Conservation (phyloP, 305 asterid genomes). For the Euphrasia arctica region DNA sequence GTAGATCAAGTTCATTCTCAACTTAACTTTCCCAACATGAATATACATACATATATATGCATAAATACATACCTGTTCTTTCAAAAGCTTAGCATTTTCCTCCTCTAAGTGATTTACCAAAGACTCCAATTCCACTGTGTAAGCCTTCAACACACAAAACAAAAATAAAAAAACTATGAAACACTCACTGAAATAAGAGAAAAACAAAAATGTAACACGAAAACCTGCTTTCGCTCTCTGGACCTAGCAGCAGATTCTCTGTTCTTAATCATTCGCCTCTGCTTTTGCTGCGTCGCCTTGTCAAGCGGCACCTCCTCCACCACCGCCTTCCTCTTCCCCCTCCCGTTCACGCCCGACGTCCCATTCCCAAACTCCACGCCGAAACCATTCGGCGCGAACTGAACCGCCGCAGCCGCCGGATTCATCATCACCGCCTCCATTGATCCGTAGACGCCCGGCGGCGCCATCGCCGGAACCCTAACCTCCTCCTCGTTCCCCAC, state of each 20-base stretch:
- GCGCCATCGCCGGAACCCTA: slow-evolving; percentile 47
- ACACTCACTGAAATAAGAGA: background rate
- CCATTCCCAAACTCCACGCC: slow-evolving; percentile 39
- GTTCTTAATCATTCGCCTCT: slow-evolving; percentile 93
- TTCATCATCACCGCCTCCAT: slow-evolving; percentile 43
- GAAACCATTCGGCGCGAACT: slow-evolving; percentile 37
- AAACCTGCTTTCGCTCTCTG: slow-evolving; percentile 92
- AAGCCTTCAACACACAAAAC: slow-evolving; percentile 46
- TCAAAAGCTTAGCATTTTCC: slow-evolving; percentile 73
- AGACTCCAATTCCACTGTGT: slow-evolving; percentile 89
- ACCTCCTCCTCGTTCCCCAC: slow-evolving; percentile 86
- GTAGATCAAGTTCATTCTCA: slow-evolving; percentile 7
- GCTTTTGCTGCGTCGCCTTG: slow-evolving; percentile 96
- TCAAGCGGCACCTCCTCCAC: slow-evolving; percentile 77
- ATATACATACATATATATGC: background rate
- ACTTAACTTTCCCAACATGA: slow-evolving; percentile 7
- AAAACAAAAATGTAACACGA: background rate
- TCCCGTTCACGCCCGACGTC: slow-evolving; percentile 38
- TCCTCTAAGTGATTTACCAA: slow-evolving; percentile 77
- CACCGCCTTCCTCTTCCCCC: slow-evolving; percentile 72
- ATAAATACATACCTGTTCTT: slow-evolving; percentile 51
- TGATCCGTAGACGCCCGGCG: slow-evolving; percentile 26
- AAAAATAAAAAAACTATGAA: background rate
- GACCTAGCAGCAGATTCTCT: slow-evolving; percentile 98
- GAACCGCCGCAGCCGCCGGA: slow-evolving; percentile 32